Evolutionary conservation across 2,329 filamentous ascomycete species (phyloP).

Genomic region (Neoascochyta sp.): DNA sequence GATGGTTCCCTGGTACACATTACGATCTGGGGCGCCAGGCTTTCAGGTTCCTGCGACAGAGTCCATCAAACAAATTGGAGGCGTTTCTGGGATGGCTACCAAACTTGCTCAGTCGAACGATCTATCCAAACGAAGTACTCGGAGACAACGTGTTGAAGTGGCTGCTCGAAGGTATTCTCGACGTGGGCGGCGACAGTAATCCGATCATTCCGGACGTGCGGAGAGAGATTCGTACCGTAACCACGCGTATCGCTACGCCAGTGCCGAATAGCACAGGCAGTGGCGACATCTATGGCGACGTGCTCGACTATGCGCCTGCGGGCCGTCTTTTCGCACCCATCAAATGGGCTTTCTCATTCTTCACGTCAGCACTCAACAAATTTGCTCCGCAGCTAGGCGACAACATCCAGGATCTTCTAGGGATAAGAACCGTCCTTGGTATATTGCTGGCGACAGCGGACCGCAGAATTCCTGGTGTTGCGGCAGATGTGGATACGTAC

Average conservation of each 20-base stretch:
- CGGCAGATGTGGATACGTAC: slow-evolving; percentile 26
- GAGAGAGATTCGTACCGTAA: slow-evolving; percentile 12
- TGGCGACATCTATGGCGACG: slow-evolving; percentile 34
- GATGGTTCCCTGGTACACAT: slow-evolving; percentile 39
- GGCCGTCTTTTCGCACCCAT: slow-evolving; percentile 19
- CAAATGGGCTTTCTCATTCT: slow-evolving; percentile 9
- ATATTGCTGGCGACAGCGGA: slow-evolving; percentile 32
- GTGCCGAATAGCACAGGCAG: slow-evolving; percentile 16
- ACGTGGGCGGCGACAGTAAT: slow-evolving; percentile 6
- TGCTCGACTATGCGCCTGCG: slow-evolving; percentile 27
- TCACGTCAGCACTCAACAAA: slow-evolving; percentile 16
- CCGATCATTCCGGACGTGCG: slow-evolving; percentile 19
- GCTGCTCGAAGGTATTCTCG: slow-evolving; percentile 26
- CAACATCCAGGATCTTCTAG: slow-evolving; percentile 25
- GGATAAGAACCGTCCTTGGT: slow-evolving; percentile 25
- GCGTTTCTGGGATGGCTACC: slow-evolving; percentile 24
- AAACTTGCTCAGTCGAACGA: slow-evolving; percentile 22
- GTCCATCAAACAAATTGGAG: slow-evolving; percentile 28
- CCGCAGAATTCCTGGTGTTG: slow-evolving; percentile 28
- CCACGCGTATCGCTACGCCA: slow-evolving; percentile 10
- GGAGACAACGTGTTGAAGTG: slow-evolving; percentile 30
- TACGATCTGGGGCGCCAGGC: slow-evolving; percentile 37
- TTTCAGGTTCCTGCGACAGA: slow-evolving; percentile 33
- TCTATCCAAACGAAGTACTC: slow-evolving; percentile 34
- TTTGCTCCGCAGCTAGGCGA: slow-evolving; percentile 25